Evolutionary conservation across 2,329 filamentous ascomycete genomes (phyloP), one percentile per base, ranked within the genome.

Genomic region (Diaporthe sp.): DNA sequence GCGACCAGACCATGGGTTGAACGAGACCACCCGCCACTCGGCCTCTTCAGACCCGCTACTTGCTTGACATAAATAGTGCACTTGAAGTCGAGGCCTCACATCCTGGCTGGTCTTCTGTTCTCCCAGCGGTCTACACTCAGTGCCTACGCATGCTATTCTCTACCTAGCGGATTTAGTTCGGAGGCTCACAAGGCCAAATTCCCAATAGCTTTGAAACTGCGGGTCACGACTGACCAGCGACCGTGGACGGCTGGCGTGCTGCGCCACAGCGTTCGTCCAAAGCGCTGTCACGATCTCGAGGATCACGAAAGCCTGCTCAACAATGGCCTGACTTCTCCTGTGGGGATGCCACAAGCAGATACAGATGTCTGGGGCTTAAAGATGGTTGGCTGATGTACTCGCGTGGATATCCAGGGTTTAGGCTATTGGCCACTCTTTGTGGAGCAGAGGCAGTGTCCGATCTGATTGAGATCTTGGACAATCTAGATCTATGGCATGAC

Each of bases 181-280:
- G 13, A 37, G 15, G 2, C 62, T 37, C 12, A 39, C 7, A 22
- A 39, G 59, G 1, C 42, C 28, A 49, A 2, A n/a, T 6, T 19
- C 44, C 12, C 15, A 12, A 46, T 9, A 28, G 13, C 31, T n/a
- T 9, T n/a, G 28, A 37, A 37, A 37, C 15, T 53, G 34, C n/a
- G 44, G 31, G 12, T 22, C 12, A 28, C 46, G 2, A 28, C 49
- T 53, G 2, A 53, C 22, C 31, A 42, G 34, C n/a, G 31, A 67
- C 22, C 37, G 44, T 39, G 46, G 5, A 7, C n/a, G 31, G 13
- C 31, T 8, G 31, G 4, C 31, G 15, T 19, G 65, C 46, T 53
- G 46, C 65, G 65, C 62, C 65, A 53, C 65, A 53, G 7, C 46
- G 65, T 68, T 68, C 65, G 31, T 53, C 65, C 46, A 53, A 53